These are phyloP conservation scores for Citeromyces matritensis DNA, from an alignment of 805 yeast species.

Conservation along the genomic window DNA sequence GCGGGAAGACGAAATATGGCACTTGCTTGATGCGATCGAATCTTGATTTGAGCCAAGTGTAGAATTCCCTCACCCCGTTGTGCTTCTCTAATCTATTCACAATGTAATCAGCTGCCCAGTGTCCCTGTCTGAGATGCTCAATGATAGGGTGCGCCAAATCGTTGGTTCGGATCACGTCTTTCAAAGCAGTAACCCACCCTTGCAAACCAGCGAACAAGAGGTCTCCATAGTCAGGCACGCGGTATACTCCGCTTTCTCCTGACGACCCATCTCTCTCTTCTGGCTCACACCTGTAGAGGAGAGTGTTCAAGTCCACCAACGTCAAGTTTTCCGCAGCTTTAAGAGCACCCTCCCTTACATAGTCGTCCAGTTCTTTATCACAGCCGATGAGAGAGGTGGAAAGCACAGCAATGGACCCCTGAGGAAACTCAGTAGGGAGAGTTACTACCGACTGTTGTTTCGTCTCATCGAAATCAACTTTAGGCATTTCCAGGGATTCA, in stretches of 20 bases:
- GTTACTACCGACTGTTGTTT: slow-evolving; percentile 33
- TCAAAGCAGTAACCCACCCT: slow-evolving; percentile 74
- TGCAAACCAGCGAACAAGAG: slow-evolving; percentile 82
- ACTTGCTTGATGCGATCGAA: slow-evolving; percentile 44
- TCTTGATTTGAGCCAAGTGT: slow-evolving; percentile 55
- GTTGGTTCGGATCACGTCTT: slow-evolving; percentile 46
- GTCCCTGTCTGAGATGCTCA: slow-evolving; percentile 65
- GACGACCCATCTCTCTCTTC: slow-evolving; percentile 77
- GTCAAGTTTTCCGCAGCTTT: slow-evolving; percentile 50
- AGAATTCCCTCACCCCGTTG: slow-evolving; percentile 22
- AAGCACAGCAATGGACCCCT: slow-evolving; percentile 82
- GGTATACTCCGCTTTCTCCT: slow-evolving; percentile 62
- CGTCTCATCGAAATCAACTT: slow-evolving; percentile 23
- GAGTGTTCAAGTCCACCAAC: slow-evolving; percentile 57
- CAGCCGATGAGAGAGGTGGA: slow-evolving; percentile 57
- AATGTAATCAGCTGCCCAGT: slow-evolving; percentile 80
- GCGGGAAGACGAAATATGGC: slow-evolving; percentile 75
- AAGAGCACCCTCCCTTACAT: slow-evolving; percentile 60
- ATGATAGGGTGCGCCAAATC: slow-evolving; percentile 78
- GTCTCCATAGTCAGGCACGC: slow-evolving; percentile 58
- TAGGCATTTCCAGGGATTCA: slow-evolving; percentile 33
- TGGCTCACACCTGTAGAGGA: slow-evolving; percentile 65
- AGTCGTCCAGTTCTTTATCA: slow-evolving; percentile 47
- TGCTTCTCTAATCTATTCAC: slow-evolving; percentile 47
- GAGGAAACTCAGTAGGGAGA: slow-evolving; percentile 57